A percentile compares a stretch with the other conserved stretches of the same genome.
Evolutionary conservation across 73 alveolate species (phyloP).

Genomic region (Paramecium tetraurelia): DNA sequence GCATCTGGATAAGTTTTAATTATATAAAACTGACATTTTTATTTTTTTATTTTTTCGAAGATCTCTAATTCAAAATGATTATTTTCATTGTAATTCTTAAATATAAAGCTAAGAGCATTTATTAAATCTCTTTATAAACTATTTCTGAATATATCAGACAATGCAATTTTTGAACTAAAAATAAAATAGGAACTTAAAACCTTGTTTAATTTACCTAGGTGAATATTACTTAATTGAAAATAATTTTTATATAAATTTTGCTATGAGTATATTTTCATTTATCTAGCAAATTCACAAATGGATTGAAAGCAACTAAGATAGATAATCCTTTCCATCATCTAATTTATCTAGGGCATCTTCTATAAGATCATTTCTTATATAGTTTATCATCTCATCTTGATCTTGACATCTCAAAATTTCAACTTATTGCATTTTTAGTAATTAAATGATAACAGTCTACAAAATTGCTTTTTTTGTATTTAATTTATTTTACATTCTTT

Average conservation of each 20-base stretch:
- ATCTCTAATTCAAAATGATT: too few relatives aligned
- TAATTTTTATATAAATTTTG: not conserved
- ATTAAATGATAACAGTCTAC: not conserved
- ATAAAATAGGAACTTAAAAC: too few relatives aligned
- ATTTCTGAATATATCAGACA: too few relatives aligned
- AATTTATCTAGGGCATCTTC: constrained; percentile 48
- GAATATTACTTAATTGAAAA: too few relatives aligned
- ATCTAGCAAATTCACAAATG: not conserved
- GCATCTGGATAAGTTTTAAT: not conserved
- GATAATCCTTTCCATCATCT: constrained; percentile 32
- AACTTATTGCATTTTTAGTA: not conserved
- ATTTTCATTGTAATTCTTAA: too few relatives aligned
- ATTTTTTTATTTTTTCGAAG: too few relatives aligned
- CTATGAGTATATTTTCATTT: not conserved
- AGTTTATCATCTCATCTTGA: not conserved
- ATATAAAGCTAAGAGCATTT: too few relatives aligned
- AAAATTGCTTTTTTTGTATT: constrained; percentile 3
- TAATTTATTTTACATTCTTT: not conserved
- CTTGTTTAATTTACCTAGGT: too few relatives aligned
- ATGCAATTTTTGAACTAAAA: too few relatives aligned
- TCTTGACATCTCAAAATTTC: not conserved
- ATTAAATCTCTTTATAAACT: too few relatives aligned
- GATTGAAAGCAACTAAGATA: not conserved
- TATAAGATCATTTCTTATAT: constrained; percentile 22
- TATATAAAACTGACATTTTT: not conserved